Evolutionary conservation across 2,329 filamentous ascomycete genomes (phyloP).

Genomic region (Chalaropsis thielavioides): DNA sequence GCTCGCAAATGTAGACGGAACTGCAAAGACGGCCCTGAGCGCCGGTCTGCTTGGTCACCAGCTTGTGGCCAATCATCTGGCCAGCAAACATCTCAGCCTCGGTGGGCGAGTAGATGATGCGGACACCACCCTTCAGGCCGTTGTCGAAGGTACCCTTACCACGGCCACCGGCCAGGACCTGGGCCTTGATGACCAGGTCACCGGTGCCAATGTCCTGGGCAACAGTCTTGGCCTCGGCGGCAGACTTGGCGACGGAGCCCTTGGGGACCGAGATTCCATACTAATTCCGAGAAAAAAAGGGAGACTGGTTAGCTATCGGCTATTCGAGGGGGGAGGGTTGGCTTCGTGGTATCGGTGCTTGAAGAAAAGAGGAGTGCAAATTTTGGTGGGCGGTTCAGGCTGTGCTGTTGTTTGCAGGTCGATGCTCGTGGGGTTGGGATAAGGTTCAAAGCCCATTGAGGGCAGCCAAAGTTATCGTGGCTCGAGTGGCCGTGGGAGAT

Average conservation of each 20-base stretch:
- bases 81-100: conserved; percentile 94
- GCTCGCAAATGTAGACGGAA: conserved; percentile 97
- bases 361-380: neutral
- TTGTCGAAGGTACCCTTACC: conserved; percentile 98
- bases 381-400: neutral
- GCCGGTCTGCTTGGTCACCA: conserved; percentile 98
- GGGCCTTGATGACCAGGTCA: conserved; percentile 99
- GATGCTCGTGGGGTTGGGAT: neutral
- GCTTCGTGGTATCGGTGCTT: neutral
- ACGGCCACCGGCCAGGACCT: conserved; percentile 93
- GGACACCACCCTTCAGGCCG: conserved; percentile 94
- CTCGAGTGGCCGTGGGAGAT: neutral
- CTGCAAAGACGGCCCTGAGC: conserved; percentile 87
- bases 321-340: conserved; percentile 56
- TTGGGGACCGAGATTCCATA: conserved; percentile 91
- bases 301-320: conserved; percentile 17
- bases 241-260: conserved; percentile 68
- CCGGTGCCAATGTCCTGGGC: conserved; percentile 83
- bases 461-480: neutral
- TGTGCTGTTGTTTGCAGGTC: neutral
- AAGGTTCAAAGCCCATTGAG: neutral
- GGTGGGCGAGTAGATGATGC: conserved; percentile 96
- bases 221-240: conserved; percentile 78
- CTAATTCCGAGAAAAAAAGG: conserved; percentile 31
- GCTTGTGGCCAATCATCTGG: conserved; percentile 99